Base-by-base conservation (phyloP, 2,329 filamentous ascomycete species). In the Tolypocladium tundrense region DNA sequence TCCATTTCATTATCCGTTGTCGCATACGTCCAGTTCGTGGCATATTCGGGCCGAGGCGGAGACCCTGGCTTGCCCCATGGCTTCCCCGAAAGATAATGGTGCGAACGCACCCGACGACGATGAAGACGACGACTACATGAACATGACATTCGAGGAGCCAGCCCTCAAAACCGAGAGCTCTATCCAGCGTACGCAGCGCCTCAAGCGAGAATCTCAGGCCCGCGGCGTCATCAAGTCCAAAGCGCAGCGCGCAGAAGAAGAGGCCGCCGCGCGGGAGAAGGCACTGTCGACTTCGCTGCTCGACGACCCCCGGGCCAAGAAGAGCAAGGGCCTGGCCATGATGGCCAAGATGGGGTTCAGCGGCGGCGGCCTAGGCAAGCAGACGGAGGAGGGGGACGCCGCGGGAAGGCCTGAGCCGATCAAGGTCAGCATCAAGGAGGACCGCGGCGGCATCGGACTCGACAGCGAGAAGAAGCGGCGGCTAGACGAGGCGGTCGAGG, bases 341-440 rank as follows among this genome's bases (percentile, higher is more conserved):
- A 96, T 99, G 92, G 88, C 90, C 27, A 93, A 90, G 72, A 90
- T 99, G 80, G 94, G 94, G 1, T 99, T 95, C 75, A 87, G 85
- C 59, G 91, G 92, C 31, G 85, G 84, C 41, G 81, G 85, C 0
- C 77, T 97, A 3, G 94, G 94, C 1, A 74, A 71, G 57, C 70
- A 70, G 61, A 84, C 82, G 64, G 76, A 78, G n/a, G 74, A 74
- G 10, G 72, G 74, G 33, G 60, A 68, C n/a, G 66, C 65, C 14
- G 53, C 60, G 66, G 70, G 64, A 10, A 62, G 70, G 33, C 64
- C 83, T 3, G 90, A 95, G 69, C 94, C 94, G 0, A 84, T 99
- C 59, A 79, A 83, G 40, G 78, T 96, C 54, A 79, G 80, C 59
- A 74, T 95, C 67, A 95, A 94, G 70, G 88, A 91, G 56, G 88